Conservation (phyloP, 805 yeast genomes). For the Cyberlindnera mrakii region DNA sequence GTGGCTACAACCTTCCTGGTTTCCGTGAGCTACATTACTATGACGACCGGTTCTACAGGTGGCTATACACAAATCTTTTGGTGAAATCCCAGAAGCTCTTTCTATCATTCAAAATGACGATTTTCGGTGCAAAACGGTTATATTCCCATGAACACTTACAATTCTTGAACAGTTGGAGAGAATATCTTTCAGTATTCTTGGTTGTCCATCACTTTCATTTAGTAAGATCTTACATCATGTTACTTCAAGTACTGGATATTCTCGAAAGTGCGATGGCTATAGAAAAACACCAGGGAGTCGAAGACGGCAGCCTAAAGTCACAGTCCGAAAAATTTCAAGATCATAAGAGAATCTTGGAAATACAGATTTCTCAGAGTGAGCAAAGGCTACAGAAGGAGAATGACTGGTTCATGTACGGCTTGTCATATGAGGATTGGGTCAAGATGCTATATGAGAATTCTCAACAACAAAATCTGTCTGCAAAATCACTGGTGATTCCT, state of each 20-base stretch:
- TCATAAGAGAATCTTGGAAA: slow-evolving; percentile 1
- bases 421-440: slow-evolving; percentile 1
- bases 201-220: slow-evolving; percentile 6
- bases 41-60: background rate
- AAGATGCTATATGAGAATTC: background rate
- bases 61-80: background rate
- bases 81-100: background rate
- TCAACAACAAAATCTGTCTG: background rate
- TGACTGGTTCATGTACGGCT: slow-evolving; percentile 7
- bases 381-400: background rate
- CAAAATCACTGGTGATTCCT: background rate
- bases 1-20: background rate
- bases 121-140: background rate
- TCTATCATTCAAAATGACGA: background rate
- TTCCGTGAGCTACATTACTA: background rate
- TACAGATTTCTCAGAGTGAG: slow-evolving; percentile 4
- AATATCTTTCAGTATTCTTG: slow-evolving; percentile 1
- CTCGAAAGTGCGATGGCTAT: slow-evolving; percentile 5
- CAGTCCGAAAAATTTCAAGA: background rate
- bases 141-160: slow-evolving; percentile 2
- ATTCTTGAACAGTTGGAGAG: slow-evolving; percentile 8
- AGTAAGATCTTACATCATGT: slow-evolving; percentile 3
- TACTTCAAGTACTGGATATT: slow-evolving; percentile 3
- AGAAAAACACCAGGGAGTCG: background rate
- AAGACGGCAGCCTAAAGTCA: background rate